These are phyloP conservation scores for Pythium insidiosum DNA, from an alignment of 352 stramenopile genomes.

Conservation along the genomic window DNA sequence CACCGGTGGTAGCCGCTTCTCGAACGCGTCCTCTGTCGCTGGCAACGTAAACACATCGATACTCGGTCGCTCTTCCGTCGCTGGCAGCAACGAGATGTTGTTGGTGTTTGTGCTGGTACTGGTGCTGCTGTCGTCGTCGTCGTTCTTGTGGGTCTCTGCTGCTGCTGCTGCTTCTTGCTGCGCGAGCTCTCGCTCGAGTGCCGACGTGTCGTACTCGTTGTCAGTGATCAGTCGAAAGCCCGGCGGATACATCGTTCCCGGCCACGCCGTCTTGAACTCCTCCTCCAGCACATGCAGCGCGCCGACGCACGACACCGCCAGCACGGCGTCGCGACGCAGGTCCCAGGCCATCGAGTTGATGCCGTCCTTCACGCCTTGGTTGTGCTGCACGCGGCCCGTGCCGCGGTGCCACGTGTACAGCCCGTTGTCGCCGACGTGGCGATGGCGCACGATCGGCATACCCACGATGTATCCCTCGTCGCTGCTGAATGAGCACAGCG, in stretches of 20 bases:
- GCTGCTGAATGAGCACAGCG: conserved; percentile 57
- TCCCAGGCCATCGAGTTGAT: conserved; percentile 60
- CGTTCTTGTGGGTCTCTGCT: not conserved
- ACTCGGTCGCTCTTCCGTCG: not conserved
- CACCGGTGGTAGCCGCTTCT: conserved; percentile 15
- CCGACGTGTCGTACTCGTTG: conserved; percentile 54
- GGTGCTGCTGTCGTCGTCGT: not conserved
- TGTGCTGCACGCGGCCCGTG: conserved; percentile 52
- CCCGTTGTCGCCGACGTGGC: conserved; percentile 71
- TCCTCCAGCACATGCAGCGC: conserved; percentile 67
- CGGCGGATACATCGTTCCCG: conserved; percentile 77
- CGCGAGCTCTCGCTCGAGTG: conserved; percentile 28
- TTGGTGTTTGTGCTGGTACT: not conserved
- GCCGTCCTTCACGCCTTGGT: conserved; percentile 66
- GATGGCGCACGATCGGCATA: conserved; percentile 68
- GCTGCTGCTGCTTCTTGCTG: conserved; percentile 20
- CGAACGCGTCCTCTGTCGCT: conserved; percentile 6
- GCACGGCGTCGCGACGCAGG: conserved; percentile 32
- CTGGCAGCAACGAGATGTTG: not conserved
- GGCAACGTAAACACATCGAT: conserved; percentile 47
- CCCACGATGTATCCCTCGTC: conserved; percentile 62
- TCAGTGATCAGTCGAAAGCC: conserved; percentile 75
- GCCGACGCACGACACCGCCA: conserved; percentile 58
- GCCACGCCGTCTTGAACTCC: conserved; percentile 66
- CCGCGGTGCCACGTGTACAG: conserved; percentile 71